These are phyloP conservation scores for Leptodontidium sp. DNA, from an alignment of 2,329 filamentous ascomycete species.

Conservation along the genomic window DNA sequence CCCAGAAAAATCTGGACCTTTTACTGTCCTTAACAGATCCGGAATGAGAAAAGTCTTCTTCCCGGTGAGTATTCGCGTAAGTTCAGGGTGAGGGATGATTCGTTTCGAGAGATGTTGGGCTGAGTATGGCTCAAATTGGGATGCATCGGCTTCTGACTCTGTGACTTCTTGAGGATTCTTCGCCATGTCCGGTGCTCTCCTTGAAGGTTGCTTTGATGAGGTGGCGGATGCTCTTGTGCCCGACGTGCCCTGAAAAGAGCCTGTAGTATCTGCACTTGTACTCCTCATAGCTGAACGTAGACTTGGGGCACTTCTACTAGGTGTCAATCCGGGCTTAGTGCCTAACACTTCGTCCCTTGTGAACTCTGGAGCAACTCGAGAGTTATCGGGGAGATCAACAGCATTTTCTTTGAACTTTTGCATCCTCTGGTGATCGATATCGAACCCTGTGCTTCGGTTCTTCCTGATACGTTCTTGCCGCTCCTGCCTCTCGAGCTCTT, in stretches of 20 bases:
- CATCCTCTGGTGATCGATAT: conserved; percentile 65
- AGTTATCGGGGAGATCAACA: conserved; percentile 60
- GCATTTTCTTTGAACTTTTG: conserved; percentile 66
- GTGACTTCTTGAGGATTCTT: conserved; percentile 47
- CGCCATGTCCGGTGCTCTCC: conserved; percentile 21
- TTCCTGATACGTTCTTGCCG: conserved; percentile 61
- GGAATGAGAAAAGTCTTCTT: conserved; percentile 83
- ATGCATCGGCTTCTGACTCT: conserved; percentile 61
- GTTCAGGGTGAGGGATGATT: conserved; percentile 80
- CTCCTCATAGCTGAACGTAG: conserved; percentile 37
- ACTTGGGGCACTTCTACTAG: conserved; percentile 50
- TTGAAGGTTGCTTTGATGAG: conserved; percentile 22
- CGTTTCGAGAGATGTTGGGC: conserved; percentile 83
- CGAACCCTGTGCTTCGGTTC: conserved; percentile 63
- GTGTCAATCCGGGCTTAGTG: conserved; percentile 47
- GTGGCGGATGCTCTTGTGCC: conserved; percentile 32
- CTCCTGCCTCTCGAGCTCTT: conserved; percentile 61
- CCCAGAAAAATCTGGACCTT: conserved; percentile 81
- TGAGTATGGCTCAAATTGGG: conserved; percentile 87
- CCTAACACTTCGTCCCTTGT: conserved; percentile 68
- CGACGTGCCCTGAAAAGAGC: conserved; percentile 30
- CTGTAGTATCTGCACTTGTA: conserved; percentile 25
- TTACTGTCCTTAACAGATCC: conserved; percentile 81
- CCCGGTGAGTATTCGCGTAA: conserved; percentile 79
- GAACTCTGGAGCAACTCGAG: conserved; percentile 60